Conservation (phyloP, 148 eudicot genomes). For the Cornus florida region DNA sequence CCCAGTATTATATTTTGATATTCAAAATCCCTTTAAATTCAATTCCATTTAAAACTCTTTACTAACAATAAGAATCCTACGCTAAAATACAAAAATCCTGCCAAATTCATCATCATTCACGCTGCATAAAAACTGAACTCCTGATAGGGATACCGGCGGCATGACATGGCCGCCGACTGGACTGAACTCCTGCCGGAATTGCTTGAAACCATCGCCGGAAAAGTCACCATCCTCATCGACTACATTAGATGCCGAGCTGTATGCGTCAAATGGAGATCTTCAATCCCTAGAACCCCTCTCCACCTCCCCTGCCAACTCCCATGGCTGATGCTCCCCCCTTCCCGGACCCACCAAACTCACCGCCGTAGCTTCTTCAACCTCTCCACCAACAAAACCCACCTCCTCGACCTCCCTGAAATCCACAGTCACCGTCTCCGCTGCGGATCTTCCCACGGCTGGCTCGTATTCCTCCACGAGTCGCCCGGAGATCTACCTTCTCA, state of each 20-base stretch:
- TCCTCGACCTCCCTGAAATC: conserved; percentile 40
- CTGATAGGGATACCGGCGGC: no score
- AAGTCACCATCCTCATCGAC: conserved; percentile 36
- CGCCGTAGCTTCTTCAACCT: conserved; percentile 45
- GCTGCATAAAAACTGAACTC: no score
- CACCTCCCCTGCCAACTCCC: conserved; percentile 62
- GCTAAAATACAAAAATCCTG: no score
- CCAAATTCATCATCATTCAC: no score
- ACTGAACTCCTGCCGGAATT: conserved; percentile 62
- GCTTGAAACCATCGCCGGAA: conserved; percentile 33
- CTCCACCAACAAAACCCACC: conserved; percentile 29
- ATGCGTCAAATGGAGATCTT: conserved; percentile 47
- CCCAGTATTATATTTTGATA: no score
- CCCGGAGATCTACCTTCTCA: conserved; percentile 50
- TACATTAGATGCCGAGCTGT: conserved; percentile 65
- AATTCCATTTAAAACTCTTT: no score
- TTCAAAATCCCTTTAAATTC: no score
- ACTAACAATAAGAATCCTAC: no score
- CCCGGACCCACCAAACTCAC: conserved; percentile 9
- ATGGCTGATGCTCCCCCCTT: conserved; percentile 64
- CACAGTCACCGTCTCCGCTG: conserved; percentile 40
- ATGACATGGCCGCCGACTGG: conserved; percentile 40
- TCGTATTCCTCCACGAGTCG: conserved; percentile 44
- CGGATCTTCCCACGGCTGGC: conserved; percentile 74
- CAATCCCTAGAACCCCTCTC: conserved; percentile 29